A percentile compares a stretch with the other conserved stretches of the same genome.
phyloP scores from a whole-genome alignment of 1,284 basidiomycete species.

The Cutaneotrichosporon sp. region DNA sequence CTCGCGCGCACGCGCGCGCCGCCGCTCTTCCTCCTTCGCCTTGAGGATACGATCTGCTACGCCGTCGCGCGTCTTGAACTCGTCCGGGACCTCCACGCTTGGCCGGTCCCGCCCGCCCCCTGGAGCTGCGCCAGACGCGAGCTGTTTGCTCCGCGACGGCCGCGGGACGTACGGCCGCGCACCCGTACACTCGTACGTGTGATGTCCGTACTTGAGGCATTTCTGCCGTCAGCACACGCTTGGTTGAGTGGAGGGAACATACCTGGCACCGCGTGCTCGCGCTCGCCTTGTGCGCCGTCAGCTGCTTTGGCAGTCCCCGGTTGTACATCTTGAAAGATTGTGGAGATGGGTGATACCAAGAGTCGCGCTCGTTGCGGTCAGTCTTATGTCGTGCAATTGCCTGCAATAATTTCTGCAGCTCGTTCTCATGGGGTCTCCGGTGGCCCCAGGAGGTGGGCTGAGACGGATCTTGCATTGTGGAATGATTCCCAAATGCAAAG shows the following conservation, averaged over 20 bases:
- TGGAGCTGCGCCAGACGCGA: conserved; percentile 17
- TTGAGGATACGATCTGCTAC: conserved; percentile 46
- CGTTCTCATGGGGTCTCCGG: too few species aligned
- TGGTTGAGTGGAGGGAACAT: conserved; percentile 4
- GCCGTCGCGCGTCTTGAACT: conserved; percentile 39
- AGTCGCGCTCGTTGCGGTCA: too few species aligned
- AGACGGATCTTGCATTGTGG: too few species aligned
- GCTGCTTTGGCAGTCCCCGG: conserved; percentile 30
- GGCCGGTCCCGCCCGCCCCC: conserved; percentile 32
- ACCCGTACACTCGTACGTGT: conserved; percentile 48
- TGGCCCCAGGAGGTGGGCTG: too few species aligned
- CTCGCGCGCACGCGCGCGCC: conserved; percentile 17
- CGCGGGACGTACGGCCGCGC: conserved; percentile 41
- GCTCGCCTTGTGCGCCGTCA: conserved; percentile 32
- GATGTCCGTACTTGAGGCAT: conserved; percentile 45
- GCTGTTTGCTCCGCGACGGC: conserved; percentile 40
- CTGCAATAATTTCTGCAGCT: background rate
- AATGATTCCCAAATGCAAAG: too few species aligned
- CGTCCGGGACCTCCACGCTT: conserved; percentile 45
- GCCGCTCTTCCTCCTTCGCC: conserved; percentile 42
- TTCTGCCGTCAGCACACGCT: conserved; percentile 29
- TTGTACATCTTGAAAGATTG: conserved; percentile 24
- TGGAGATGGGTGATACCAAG: background rate
- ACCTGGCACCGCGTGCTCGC: conserved; percentile 47
- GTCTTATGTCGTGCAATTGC: too few species aligned